Evolutionary conservation across 225 moss, liverwort and hornwort species (phyloP), one percentile per base, ranked within the genome.

Genomic region (Rhytidiadelphus loreus): DNA sequence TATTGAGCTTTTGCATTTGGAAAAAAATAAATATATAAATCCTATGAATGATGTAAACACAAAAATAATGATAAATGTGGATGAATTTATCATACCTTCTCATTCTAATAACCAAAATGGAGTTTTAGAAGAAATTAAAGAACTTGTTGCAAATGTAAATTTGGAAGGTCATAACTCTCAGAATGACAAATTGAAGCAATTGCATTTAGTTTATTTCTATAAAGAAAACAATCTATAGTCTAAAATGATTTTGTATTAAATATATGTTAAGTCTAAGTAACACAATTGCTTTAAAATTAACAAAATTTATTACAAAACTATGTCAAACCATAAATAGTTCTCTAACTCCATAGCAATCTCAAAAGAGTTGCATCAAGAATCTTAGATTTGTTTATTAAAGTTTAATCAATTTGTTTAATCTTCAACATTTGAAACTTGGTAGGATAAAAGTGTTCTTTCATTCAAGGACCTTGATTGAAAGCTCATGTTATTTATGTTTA

Each of bases 401-500:
- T 75, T 50, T 3, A 8, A 33, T 50, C 13, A 75, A 75, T 22
- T 52, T 33, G 0, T 52, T 52, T 33, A 22, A 52, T 76, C 13
- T 76, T 76, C 8, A 13, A 21, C 22, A 75, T 52, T 75, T 52
- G 33, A 50, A 50, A 50, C 3, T 75, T 13, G 3, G 3, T 21
- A 52, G 7, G 3, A 50, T 21, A 50, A 7, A 50, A 50, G 8
- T 29, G 1, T 16, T 46, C 1, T 46, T 17, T 71, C 1, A 1
- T 29, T 46, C 33, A 44, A 75, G 21, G 8, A 50, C 5, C 10
- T 75, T 28, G 1, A 75, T 21, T 33, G 8, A 75, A 50, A 8
- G 50, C 13, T 32, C 1, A 5, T 50, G 1, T 33, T 75, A 4
- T 32, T 75, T 75, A 0, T 2, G 0, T 5, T 2, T 50, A 17